Base-by-base conservation (phyloP, 1,139 yeast genomes). In the Suhomyces ambrosiae region DNA sequence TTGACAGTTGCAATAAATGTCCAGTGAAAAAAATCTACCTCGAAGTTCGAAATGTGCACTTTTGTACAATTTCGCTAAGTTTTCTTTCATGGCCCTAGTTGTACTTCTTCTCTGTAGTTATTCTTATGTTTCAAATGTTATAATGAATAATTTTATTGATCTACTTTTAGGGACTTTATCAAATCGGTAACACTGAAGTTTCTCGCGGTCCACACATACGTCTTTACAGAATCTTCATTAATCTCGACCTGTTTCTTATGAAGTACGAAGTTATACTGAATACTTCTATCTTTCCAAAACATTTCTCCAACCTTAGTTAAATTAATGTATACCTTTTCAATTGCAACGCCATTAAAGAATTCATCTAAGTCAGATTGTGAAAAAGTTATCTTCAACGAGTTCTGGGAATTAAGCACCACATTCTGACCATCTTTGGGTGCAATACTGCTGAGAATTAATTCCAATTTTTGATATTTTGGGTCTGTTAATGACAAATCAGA, bases 401-500 rank as follows among this genome's bases (percentile, higher is more conserved):
- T 55, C 1, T 41, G 23, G 5, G 21, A 14, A 7, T 21, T 23
- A 9, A 40, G 32, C 4, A 33, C 7, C 6, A 17, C 15, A n/a
- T 17, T 16, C 8, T 8, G 17, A 6, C 23, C 15, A 2, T 10
- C 23, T 3, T 8, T 3, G 2, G 30, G 32, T 11, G 23, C 24
- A 8, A 33, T 26, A 8, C 55, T 60, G 9, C 53, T 33, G 1
- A 63, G 22, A 4, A 60, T 38, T 8, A 64, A 26, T 35, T 61
- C 64, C 7, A 64, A 29, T 3, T 47, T 52, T 24, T 59, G 44
- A 15, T 51, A 28, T 4, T 24, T 35, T 1, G 69, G 70, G 43
- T 64, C 70, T 2, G 54, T 37, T 5, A 49, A 34, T 2, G 34
- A 15, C 6, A 34, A 25, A 29, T 45, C 41, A 8, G 30, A 14